Percentiles rank a stretch among this genome's conserved stretches.
phyloP scores from a whole-genome alignment of 2,329 filamentous ascomycete genomes.

The Aspergillus thermomutatus region DNA sequence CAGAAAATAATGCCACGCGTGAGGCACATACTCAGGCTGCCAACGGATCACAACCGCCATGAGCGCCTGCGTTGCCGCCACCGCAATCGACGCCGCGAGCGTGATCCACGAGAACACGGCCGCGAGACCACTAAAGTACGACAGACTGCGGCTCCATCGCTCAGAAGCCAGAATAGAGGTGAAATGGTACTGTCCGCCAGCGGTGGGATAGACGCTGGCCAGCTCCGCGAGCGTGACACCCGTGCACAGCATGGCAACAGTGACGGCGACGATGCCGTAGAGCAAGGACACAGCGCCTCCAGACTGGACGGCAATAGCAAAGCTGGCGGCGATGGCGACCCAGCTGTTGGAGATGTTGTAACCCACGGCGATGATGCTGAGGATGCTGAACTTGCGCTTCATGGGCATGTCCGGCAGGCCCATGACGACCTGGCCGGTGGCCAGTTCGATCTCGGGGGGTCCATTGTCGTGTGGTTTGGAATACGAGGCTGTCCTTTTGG shows the following conservation, averaged over 20 bases:
- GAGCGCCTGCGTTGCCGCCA: conserved; percentile 16
- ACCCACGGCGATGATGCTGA: conserved; percentile 22
- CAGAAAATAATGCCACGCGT: conserved; percentile 20
- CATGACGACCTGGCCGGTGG: conserved; percentile 17
- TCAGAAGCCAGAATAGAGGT: conserved; percentile 24
- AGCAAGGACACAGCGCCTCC: conserved; percentile 19
- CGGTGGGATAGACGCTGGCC: conserved; percentile 27
- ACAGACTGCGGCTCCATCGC: conserved; percentile 21
- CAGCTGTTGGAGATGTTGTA: conserved; percentile 26
- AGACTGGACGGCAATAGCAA: conserved; percentile 22
- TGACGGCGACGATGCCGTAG: conserved; percentile 21
- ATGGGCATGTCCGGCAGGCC: conserved; percentile 17
- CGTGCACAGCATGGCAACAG: conserved; percentile 18
- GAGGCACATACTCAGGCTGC: conserved; percentile 15
- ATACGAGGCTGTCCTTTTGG: not conserved
- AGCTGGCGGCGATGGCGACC: conserved; percentile 23
- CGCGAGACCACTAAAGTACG: conserved; percentile 20
- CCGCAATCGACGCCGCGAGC: conserved; percentile 16
- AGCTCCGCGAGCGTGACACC: conserved; percentile 26
- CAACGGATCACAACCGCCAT: conserved; percentile 22
- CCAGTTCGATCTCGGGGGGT: conserved; percentile 13
- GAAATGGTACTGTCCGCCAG: conserved; percentile 30
- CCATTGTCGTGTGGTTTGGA: not conserved
- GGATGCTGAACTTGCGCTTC: conserved; percentile 22
- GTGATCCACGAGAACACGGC: conserved; percentile 22